Conservation (phyloP, 2,329 filamentous ascomycete species). For the Knoxdaviesia proteae region DNA sequence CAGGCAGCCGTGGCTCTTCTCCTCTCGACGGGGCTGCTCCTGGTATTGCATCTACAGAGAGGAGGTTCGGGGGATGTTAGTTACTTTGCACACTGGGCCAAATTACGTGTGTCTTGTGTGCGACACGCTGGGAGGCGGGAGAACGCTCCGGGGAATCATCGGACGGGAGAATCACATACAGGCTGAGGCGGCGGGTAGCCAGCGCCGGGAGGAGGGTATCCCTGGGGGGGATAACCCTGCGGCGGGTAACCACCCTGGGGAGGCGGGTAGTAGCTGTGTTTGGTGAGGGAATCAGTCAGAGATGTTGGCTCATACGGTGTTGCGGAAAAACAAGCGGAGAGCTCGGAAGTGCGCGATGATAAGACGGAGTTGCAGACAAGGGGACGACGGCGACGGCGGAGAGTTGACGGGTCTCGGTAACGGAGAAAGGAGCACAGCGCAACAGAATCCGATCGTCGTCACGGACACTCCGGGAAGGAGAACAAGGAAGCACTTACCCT, state of each 20-base stretch:
- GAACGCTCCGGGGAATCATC: no score
- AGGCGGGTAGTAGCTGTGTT: neutral
- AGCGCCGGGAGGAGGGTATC: slow-evolving; percentile 4
- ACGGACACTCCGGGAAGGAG: no score
- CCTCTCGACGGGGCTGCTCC: slow-evolving; percentile 13
- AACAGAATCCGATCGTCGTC: no score
- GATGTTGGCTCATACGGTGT: no score
- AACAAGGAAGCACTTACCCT: no score
- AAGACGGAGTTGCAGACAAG: no score
- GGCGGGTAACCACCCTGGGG: slow-evolving; percentile 9
- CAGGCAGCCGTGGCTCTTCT: slow-evolving; percentile 20
- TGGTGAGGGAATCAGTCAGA: no score
- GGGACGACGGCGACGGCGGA: no score
- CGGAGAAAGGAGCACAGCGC: no score
- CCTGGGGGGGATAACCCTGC: slow-evolving; percentile 11
- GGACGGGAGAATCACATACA: slow-evolving; percentile 4
- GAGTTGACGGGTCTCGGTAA: no score
- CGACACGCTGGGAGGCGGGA: neutral
- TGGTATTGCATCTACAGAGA: slow-evolving; percentile 14
- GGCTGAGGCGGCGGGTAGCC: slow-evolving; percentile 5
- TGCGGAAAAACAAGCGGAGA: no score
- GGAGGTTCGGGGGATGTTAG: slow-evolving; percentile 1
- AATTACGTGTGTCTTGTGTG: neutral
- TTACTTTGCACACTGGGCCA: neutral
- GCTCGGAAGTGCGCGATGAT: no score